phyloP scores from a whole-genome alignment of 2,329 filamentous ascomycete genomes.

The Colletotrichum ledebouriae region DNA sequence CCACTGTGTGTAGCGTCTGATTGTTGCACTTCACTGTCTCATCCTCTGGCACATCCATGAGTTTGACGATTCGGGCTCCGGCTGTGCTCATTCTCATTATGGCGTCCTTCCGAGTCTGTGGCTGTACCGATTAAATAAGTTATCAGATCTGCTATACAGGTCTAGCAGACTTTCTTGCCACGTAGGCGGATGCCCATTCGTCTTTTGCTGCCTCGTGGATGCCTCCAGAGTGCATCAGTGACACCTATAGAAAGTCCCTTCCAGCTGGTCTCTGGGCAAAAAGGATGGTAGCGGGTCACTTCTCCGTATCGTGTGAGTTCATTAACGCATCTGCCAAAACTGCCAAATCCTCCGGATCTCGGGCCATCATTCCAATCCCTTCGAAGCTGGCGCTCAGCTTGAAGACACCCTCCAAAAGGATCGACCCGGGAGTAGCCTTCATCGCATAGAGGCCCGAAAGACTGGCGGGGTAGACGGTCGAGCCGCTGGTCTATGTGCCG shows the following conservation, averaged over 20 bases:
- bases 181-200: slow-evolving; percentile 43
- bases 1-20: slow-evolving; percentile 40
- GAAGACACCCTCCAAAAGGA: slow-evolving; percentile 40
- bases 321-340: slow-evolving; percentile 27
- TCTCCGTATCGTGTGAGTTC: slow-evolving; percentile 5
- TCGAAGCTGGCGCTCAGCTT: slow-evolving; percentile 44
- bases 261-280: slow-evolving; percentile 7
- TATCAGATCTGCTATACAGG: no score
- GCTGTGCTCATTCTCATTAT: slow-evolving; percentile 27
- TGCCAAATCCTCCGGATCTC: slow-evolving; percentile 43
- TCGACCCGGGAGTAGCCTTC: slow-evolving; percentile 46
- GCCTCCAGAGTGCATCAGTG: slow-evolving; percentile 42
- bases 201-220: slow-evolving; percentile 24
- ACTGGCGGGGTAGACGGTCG: slow-evolving; percentile 55
- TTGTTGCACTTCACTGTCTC: slow-evolving; percentile 32
- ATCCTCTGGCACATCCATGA: slow-evolving; percentile 30
- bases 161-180: slow-evolving; percentile 25
- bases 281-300: no score
- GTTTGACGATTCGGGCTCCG: slow-evolving; percentile 41
- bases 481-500: slow-evolving; percentile 55
- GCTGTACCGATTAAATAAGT: slow-evolving; percentile 27
- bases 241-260: slow-evolving; percentile 42
- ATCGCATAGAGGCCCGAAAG: slow-evolving; percentile 54
- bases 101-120: slow-evolving; percentile 36
- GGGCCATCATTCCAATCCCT: slow-evolving; percentile 45